Base-by-base conservation (phyloP, 352 stramenopile genomes). In the Blastocystis sp. region DNA sequence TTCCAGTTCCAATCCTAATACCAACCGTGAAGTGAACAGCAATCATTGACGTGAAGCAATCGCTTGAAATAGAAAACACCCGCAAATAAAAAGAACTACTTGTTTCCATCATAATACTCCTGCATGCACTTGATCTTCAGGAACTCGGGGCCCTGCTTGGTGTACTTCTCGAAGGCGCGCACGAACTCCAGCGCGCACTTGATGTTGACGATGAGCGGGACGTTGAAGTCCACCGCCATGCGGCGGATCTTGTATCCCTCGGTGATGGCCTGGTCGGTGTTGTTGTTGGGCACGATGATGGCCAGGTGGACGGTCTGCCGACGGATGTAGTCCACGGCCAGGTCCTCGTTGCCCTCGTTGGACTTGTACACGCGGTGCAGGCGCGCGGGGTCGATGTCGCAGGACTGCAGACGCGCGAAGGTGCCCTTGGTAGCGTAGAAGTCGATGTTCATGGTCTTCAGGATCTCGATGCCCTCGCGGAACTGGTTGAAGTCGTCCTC, bases 161-260 rank as follows among this genome's bases (percentile, higher is more conserved):
- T 95, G 92, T 98, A 93, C 88, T 96, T 93, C 62, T 91, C 92
- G 91, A 97, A 94, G 34, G 94, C 92, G 87, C 98, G 92, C 34
- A 95, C 94, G 77, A 99, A 94, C 88, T 97, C 92, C 70, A 97
- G 91, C 61, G 95, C 96, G 90, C 95, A 98, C 92, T 99, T 98
- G 76, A 98, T 92, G 91, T 99, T 98, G 89, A 97, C 98, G 88
- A 98, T 93, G 45, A 99, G 93, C 88, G 93, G 95, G 62, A 97
- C 93, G 74, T 95, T 95, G 91, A 98, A 98, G 92, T 98, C 96
- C 56, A 98, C 95, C 71, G 95, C 94, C 21, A 96, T 92, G 88
- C 95, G 93, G 82, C 96, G 94, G 76, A 99, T 98, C 62, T 95
- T 92, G 92, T 99, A 99, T 43, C 93, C 93, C 43, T 91, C 90